Evolutionary conservation across 805 yeast genomes (phyloP).

Genomic region (Lachancea cidri): DNA sequence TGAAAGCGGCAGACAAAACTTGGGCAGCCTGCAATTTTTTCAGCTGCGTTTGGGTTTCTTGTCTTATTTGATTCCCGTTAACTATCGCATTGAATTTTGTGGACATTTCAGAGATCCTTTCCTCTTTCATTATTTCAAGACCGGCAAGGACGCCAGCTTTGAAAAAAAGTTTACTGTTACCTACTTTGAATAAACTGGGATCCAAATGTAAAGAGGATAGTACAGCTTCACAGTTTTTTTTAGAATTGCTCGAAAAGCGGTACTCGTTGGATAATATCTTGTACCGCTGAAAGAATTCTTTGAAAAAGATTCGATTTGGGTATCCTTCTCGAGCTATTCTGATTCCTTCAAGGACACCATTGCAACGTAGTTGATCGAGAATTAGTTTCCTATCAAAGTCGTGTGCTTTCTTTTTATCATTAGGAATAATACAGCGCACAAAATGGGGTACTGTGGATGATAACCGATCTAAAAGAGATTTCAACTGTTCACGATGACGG

Average conservation of each 20-base stretch:
- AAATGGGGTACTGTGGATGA: slow-evolving; percentile 89
- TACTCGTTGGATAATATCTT: slow-evolving; percentile 54
- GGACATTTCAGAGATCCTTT: slow-evolving; percentile 48
- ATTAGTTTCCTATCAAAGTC: slow-evolving; percentile 71
- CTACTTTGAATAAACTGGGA: slow-evolving; percentile 79
- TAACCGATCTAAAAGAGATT: slow-evolving; percentile 64
- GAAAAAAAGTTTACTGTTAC: slow-evolving; percentile 89
- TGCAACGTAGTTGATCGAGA: slow-evolving; percentile 85
- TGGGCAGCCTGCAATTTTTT: slow-evolving; percentile 64
- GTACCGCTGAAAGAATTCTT: slow-evolving; percentile 73
- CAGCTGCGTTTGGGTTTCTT: slow-evolving; percentile 42
- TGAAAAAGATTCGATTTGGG: slow-evolving; percentile 85
- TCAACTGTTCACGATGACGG: slow-evolving; percentile 82
- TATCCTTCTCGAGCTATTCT: slow-evolving; percentile 96
- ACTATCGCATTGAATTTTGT: slow-evolving; percentile 58
- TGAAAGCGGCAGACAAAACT: slow-evolving; percentile 58
- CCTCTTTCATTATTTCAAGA: slow-evolving; percentile 74
- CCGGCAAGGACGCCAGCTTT: slow-evolving; percentile 94
- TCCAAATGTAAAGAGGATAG: slow-evolving; percentile 61
- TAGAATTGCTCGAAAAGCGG: slow-evolving; percentile 42
- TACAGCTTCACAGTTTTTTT: slow-evolving; percentile 64
- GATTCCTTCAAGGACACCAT: slow-evolving; percentile 97
- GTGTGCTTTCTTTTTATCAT: slow-evolving; percentile 64
- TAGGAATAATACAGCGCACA: slow-evolving; percentile 93
- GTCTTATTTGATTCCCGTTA: slow-evolving; percentile 61